Conservation (phyloP, 1,139 yeast genomes). For the Blastobotrys buckinghamii region DNA sequence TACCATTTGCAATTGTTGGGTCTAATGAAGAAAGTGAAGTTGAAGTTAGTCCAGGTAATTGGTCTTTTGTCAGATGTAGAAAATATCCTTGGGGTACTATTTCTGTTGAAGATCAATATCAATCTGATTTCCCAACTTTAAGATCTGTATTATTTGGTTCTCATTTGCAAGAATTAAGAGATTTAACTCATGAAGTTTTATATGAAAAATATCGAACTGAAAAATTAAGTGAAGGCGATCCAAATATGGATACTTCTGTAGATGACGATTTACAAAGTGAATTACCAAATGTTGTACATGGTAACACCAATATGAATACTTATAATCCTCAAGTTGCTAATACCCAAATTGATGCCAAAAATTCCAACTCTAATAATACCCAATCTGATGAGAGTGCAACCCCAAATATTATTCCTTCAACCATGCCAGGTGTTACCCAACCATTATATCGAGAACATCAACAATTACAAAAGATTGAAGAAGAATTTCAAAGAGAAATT, state of each 20-base stretch:
- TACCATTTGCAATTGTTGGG: slow-evolving; percentile 88
- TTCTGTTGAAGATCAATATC: slow-evolving; percentile 67
- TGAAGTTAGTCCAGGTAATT: slow-evolving; percentile 15
- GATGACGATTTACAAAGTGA: not conserved
- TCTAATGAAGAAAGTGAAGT: slow-evolving; percentile 30
- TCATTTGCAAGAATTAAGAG: slow-evolving; percentile 91
- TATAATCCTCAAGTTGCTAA: not conserved
- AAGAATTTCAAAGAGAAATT: slow-evolving; percentile 79
- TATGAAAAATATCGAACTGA: slow-evolving; percentile 94
- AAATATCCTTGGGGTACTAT: slow-evolving; percentile 88
- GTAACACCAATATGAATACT: not conserved
- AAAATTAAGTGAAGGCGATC: slow-evolving; percentile 43
- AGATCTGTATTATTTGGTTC: slow-evolving; percentile 81
- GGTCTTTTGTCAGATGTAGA: slow-evolving; percentile 57
- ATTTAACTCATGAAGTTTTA: slow-evolving; percentile 83
- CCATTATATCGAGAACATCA: slow-evolving; percentile 23
- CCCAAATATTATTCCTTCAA: slow-evolving; percentile 1
- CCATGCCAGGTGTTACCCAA: slow-evolving; percentile 12
- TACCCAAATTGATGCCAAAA: not conserved
- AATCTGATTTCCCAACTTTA: slow-evolving; percentile 78
- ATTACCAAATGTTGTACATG: not conserved
- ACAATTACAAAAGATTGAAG: slow-evolving; percentile 34
- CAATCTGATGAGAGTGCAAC: not conserved
- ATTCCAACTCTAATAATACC: not conserved
- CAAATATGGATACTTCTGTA: not conserved